Percentiles rank a stretch among this genome's conserved stretches.
Evolutionary conservation across 1,284 basidiomycete species (phyloP).

Genomic region (Inonotus obliquus): DNA sequence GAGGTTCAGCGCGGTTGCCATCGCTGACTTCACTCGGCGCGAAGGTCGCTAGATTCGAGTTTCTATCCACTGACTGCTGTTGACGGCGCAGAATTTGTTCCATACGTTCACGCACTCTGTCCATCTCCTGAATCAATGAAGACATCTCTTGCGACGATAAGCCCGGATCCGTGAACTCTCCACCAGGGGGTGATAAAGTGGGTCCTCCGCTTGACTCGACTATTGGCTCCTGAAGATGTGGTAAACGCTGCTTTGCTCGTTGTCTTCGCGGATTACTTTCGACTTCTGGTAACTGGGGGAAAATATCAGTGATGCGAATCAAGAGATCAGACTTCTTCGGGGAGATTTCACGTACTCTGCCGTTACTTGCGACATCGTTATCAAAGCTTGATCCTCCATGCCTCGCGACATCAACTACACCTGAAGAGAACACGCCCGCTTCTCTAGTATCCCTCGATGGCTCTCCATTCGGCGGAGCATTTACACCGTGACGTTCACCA

Average conservation of each 20-base stretch:
- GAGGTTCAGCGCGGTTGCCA: not conserved
- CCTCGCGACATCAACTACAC: too few relatives aligned
- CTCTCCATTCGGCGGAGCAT: not conserved
- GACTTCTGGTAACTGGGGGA: not conserved
- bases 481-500: not conserved
- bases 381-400: too few relatives aligned
- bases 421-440: too few relatives aligned
- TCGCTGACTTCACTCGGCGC: not conserved
- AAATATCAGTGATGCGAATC: not conserved
- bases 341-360: too few relatives aligned
- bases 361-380: too few relatives aligned
- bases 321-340: too few relatives aligned
- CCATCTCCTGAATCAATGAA: not conserved
- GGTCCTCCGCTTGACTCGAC: not conserved
- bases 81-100: not conserved
- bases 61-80: not conserved
- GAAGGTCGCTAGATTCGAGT: not conserved
- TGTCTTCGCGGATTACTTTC: not conserved
- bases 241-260: not conserved
- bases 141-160: not conserved
- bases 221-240: not conserved
- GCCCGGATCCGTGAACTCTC: not conserved
- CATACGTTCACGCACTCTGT: not conserved
- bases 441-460: too few relatives aligned
- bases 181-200: not conserved